phyloP scores from a whole-genome alignment of 2,329 filamentous ascomycete genomes.

The Biscogniauxia mediterranea region DNA sequence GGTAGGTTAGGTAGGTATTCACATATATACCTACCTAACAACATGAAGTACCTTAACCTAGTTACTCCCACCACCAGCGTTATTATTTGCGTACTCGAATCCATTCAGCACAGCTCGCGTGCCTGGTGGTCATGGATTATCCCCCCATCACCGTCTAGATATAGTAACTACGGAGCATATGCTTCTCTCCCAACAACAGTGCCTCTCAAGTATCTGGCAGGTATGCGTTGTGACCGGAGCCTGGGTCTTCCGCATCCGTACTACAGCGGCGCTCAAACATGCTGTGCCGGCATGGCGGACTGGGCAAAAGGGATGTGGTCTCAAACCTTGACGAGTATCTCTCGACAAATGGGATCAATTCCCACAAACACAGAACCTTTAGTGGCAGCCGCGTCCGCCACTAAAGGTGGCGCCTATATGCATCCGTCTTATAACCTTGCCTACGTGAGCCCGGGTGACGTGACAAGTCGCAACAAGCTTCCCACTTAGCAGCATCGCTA shows the following conservation, averaged over 20 bases:
- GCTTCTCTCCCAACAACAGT: not conserved
- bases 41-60: too few species aligned
- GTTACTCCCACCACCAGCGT: not conserved
- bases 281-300: not conserved
- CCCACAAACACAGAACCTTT: not conserved
- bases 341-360: not conserved
- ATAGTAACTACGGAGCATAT: not conserved
- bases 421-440: not conserved
- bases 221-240: not conserved
- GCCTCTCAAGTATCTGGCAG: not conserved
- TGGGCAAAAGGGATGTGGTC: not conserved
- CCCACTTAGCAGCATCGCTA: not conserved
- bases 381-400: not conserved
- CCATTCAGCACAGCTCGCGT: not conserved
- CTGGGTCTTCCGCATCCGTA: not conserved
- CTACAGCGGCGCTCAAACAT: not conserved
- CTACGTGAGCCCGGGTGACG: not conserved
- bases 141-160: not conserved
- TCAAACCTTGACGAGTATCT: not conserved
- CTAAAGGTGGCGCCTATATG: not conserved
- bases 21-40: too few species aligned
- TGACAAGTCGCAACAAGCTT: not conserved
- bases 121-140: not conserved
- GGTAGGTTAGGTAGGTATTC: too few species aligned
- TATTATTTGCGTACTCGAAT: not conserved